Conservation (phyloP, 208 protist genomes). For the Acanthamoeba comandoni region DNA sequence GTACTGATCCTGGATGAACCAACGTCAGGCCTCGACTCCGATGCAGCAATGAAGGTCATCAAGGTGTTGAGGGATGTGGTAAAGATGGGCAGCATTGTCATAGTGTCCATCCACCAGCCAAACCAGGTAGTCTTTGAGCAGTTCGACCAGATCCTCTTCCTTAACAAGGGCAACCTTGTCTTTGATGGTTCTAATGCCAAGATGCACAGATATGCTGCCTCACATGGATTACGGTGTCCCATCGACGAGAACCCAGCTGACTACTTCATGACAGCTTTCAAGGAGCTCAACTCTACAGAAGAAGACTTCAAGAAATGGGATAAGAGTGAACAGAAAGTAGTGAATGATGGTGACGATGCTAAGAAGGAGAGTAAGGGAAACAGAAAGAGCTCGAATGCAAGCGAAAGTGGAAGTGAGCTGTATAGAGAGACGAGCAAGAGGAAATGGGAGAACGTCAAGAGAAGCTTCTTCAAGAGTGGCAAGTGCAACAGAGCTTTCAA, state of each 20-base stretch:
- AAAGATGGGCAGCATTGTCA: constrained; percentile 89
- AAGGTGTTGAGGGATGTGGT: constrained; percentile 89
- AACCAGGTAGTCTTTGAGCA: constrained; percentile 89
- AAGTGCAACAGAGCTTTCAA: too few relatives aligned
- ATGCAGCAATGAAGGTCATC: constrained; percentile 90
- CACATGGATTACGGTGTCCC: neutral
- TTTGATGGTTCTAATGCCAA: constrained; percentile 88
- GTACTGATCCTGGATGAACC: constrained; percentile 81
- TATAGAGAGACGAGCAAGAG: too few relatives aligned
- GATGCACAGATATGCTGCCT: neutral
- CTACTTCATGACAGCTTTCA: neutral
- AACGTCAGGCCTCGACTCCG: constrained; percentile 89
- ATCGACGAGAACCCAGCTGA: neutral
- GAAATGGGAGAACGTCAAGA: too few relatives aligned
- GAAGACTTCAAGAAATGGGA: too few relatives aligned
- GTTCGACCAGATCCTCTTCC: constrained; percentile 94
- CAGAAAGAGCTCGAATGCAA: too few relatives aligned
- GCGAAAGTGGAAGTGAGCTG: too few relatives aligned
- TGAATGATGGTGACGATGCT: too few relatives aligned
- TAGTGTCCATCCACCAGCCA: constrained; percentile 95
- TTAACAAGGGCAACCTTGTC: constrained; percentile 89
- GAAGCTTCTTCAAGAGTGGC: too few relatives aligned
- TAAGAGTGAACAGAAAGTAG: too few relatives aligned
- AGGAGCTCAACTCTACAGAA: too few relatives aligned
- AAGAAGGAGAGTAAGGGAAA: too few relatives aligned